Evolutionary conservation across 2,329 filamentous ascomycete species (phyloP), one percentile per base, ranked within the genome.

Genomic region (Bipolaris sorokiniana): DNA sequence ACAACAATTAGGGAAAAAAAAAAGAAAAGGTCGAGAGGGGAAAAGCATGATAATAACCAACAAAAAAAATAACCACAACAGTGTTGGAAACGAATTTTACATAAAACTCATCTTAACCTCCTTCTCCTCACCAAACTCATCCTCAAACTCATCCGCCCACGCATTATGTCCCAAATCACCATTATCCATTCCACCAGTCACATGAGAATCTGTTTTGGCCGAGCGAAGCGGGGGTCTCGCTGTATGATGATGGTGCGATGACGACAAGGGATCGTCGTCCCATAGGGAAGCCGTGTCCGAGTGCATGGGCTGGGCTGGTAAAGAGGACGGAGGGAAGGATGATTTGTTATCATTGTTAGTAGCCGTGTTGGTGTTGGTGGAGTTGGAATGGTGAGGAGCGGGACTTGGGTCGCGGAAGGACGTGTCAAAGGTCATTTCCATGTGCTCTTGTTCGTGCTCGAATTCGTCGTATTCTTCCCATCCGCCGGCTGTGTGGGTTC

Each of bases 101-200:
- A 70, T 70, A 54, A 83, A 83, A 22, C 78, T 80, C 80, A 83
- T 82, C 68, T 78, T 73, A 37, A 82, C 72, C 57, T 81, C 79
- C 64, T 76, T 77, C 67, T 81, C 80, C 61, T 74, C 71, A 2
- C 77, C 79, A 68, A 79, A 81, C 3, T 79, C 77, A 31, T 78
- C 76, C 1, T 80, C 79, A 47, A 77, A 75, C n/a, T 80, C 79
- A 45, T 80, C 78, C 3, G 73, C 77, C 80, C 80, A 82, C 5
- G 79, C 80, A 65, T 82, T 82, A 31, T 77, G 74, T 18, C 76
- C 74, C 5, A 68, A 62, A n/a, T 63, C 58, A 15, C 37, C 15
- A 36, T 5, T 5, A 33, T 37, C 9, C 13, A 45, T 41, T 47
- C 10, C 34, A 22, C 13, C 34, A 44, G 28, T 7, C 15, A 42